These are phyloP conservation scores for Apiotrichum gracile DNA, from an alignment of 1,284 basidiomycete genomes.

Conservation along the genomic window DNA sequence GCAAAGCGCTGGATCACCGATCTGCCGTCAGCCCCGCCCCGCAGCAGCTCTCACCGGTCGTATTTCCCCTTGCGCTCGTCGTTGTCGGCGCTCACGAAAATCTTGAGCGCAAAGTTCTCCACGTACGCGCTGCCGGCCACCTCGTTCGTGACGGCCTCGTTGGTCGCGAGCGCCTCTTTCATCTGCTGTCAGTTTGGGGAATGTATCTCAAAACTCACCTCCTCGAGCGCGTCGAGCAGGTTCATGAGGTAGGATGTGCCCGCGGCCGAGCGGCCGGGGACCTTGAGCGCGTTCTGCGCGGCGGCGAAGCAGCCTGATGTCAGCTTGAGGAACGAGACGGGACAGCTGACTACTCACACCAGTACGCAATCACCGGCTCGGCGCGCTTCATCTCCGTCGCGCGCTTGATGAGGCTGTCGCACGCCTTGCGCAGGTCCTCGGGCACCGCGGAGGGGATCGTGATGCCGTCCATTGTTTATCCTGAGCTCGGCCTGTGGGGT, in stretches of 20 bases:
- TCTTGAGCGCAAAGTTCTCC: slow-evolving; percentile 85
- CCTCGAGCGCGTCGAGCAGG: slow-evolving; percentile 73
- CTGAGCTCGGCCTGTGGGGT: too few relatives aligned
- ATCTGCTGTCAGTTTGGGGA: slow-evolving; percentile 46
- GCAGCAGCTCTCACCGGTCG: slow-evolving; percentile 55
- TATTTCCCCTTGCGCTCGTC: slow-evolving; percentile 64
- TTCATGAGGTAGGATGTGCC: slow-evolving; percentile 66
- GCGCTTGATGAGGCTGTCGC: slow-evolving; percentile 73
- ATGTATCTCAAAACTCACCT: slow-evolving; percentile 40
- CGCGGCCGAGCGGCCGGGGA: slow-evolving; percentile 58
- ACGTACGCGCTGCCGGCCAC: slow-evolving; percentile 77
- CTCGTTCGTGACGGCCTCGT: slow-evolving; percentile 79
- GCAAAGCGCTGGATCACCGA: slow-evolving; percentile 45
- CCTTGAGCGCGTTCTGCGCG: slow-evolving; percentile 73
- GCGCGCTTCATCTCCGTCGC: slow-evolving; percentile 74
- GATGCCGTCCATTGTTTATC: slow-evolving; percentile 32
- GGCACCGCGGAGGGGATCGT: slow-evolving; percentile 45
- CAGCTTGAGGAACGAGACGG: not conserved
- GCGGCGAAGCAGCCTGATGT: slow-evolving; percentile 79
- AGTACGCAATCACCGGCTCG: slow-evolving; percentile 85
- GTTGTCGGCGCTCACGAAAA: slow-evolving; percentile 84
- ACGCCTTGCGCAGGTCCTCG: slow-evolving; percentile 51
- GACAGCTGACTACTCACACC: slow-evolving; percentile 68
- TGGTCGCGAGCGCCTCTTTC: slow-evolving; percentile 66
- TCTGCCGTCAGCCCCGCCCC: slow-evolving; percentile 16